Percentiles rank a stretch among this genome's conserved stretches.
Evolutionary conservation across 176 grass and related monocot species (phyloP).

Genomic region (Saccharum spontaneum): DNA sequence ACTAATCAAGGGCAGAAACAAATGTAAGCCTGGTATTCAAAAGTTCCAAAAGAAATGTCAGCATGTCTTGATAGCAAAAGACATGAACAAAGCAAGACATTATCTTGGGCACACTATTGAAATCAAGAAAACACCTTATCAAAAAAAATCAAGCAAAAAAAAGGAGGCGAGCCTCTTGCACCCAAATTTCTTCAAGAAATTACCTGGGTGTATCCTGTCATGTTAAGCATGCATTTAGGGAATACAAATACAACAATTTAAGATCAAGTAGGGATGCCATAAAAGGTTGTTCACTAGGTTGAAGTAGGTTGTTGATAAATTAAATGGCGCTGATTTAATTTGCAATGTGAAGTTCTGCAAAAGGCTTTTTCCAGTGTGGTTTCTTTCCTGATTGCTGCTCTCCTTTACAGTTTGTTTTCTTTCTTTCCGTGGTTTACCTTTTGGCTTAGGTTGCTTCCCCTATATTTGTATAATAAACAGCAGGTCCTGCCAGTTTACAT

Average conservation of each 20-base stretch:
- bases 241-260: slow-evolving; percentile 15
- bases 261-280: not conserved
- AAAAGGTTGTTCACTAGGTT: slow-evolving; percentile 9
- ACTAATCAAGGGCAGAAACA: slow-evolving; percentile 5
- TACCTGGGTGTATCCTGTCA: not conserved
- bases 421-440: not conserved
- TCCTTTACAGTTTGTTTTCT: not conserved
- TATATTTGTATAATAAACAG: not conserved
- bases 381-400: not conserved
- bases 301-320: not conserved
- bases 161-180: not conserved
- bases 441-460: not conserved
- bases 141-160: not conserved
- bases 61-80: not conserved
- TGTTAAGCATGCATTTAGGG: not conserved
- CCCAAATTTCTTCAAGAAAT: not conserved
- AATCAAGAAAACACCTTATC: not conserved
- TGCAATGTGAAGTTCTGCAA: not conserved
- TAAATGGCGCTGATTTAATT: not conserved
- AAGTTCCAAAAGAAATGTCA: slow-evolving; percentile 1
- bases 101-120: not conserved
- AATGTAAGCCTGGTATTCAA: not conserved
- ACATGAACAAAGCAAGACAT: not conserved
- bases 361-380: not conserved
- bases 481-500: not conserved